phyloP scores from a whole-genome alignment of 352 stramenopile genomes.

The Globisporangium echinulatum region DNA sequence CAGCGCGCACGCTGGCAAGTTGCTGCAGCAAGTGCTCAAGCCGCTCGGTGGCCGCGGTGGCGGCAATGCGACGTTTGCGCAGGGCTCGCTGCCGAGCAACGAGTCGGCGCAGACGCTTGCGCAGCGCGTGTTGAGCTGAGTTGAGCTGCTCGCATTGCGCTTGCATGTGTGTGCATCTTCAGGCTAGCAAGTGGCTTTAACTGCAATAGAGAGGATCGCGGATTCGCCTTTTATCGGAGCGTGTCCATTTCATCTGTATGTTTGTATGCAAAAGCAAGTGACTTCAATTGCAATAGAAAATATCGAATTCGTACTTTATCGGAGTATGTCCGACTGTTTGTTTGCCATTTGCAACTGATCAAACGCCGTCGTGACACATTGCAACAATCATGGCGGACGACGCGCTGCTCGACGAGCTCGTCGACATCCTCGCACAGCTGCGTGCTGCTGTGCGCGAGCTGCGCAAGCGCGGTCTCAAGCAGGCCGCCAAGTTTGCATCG shows the following conservation, averaged over 20 bases:
- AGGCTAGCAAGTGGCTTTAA: too few species aligned
- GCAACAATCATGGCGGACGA: neutral
- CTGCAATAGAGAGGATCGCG: too few species aligned
- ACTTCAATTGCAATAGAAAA: neutral
- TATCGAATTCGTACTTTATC: too few species aligned
- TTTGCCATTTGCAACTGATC: too few species aligned
- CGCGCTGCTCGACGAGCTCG: constrained; percentile 13
- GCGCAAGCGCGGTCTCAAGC: constrained; percentile 51
- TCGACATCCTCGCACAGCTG: constrained; percentile 38
- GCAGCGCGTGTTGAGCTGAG: constrained; percentile 13
- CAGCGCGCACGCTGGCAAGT: constrained; percentile 42
- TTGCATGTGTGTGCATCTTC: too few species aligned
- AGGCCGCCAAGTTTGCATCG: constrained; percentile 62
- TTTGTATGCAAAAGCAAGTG: neutral
- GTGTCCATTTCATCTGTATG: neutral
- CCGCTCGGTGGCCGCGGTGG: constrained; percentile 44
- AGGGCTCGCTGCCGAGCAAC: constrained; percentile 32
- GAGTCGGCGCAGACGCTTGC: constrained; percentile 17
- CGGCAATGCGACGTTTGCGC: constrained; percentile 53
- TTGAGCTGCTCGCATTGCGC: too few species aligned
- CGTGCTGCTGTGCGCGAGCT: constrained; percentile 43
- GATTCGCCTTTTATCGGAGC: too few species aligned
- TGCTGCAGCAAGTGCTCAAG: constrained; percentile 50
- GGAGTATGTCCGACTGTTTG: too few species aligned
- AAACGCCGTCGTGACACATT: too few species aligned